phyloP scores from a whole-genome alignment of 73 alveolate genomes.

The Symbiodinium pilosum region DNA sequence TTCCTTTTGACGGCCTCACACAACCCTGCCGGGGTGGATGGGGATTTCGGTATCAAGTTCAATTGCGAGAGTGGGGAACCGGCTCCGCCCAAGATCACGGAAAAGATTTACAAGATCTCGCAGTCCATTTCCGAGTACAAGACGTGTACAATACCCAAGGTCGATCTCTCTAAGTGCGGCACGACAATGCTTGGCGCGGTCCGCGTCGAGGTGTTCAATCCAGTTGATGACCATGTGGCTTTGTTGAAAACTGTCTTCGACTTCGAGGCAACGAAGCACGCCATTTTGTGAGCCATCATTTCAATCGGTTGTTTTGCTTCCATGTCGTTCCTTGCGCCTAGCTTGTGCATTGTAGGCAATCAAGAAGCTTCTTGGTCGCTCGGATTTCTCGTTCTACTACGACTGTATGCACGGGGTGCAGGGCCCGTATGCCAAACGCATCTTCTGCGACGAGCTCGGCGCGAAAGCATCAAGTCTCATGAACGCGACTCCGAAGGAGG shows the following conservation, averaged over 20 bases:
- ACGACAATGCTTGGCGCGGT: conserved; percentile 96
- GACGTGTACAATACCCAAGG: conserved; percentile 96
- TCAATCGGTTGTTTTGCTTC: too few relatives aligned
- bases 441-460: conserved; percentile 98
- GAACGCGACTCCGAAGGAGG: conserved; percentile 98
- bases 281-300: neutral
- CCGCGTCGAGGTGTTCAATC: conserved; percentile 96
- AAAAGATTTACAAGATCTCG: conserved; percentile 93
- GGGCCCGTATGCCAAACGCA: conserved; percentile 99
- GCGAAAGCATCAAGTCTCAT: conserved; percentile 96
- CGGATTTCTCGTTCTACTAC: conserved; percentile 98
- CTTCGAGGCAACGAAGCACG: conserved; percentile 97
- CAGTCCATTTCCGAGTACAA: conserved; percentile 96
- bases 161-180: conserved; percentile 96
- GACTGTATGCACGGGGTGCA: conserved; percentile 99
- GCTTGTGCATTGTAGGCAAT: neutral
- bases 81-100: conserved; percentile 98
- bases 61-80: conserved; percentile 99
- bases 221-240: conserved; percentile 98
- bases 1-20: conserved; percentile 99
- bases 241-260: conserved; percentile 98
- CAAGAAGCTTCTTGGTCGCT: conserved; percentile 97
- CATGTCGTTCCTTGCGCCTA: too few relatives aligned
- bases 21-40: conserved; percentile 99
- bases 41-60: conserved; percentile 99